Evolutionary conservation across 371 early-diverging fungal genomes (phyloP).

Genomic region (Apophysomyces ossiformis): DNA sequence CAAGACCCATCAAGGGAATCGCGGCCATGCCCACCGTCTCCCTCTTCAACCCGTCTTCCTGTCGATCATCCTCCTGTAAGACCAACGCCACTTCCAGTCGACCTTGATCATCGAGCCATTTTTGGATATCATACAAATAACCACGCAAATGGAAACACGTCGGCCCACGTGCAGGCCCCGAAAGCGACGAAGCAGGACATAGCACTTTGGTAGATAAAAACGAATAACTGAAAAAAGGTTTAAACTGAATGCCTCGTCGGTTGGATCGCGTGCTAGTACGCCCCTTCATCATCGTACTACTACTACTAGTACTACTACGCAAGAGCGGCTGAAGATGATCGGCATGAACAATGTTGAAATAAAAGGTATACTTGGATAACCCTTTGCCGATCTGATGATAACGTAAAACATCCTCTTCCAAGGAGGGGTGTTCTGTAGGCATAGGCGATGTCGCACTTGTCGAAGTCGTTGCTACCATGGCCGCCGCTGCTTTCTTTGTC

Average conservation of each 20-base stretch:
- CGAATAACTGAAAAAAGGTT: conserved; percentile 38
- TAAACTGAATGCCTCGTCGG: conserved; percentile 26
- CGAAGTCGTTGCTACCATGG: conserved; percentile 15
- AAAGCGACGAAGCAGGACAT: conserved; percentile 42
- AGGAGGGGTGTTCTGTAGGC: too few species aligned
- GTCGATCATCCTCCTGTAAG: conserved; percentile 24
- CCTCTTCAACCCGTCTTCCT: conserved; percentile 22
- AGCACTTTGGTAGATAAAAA: conserved; percentile 36
- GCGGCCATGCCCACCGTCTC: conserved; percentile 34
- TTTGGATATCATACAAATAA: conserved; percentile 42
- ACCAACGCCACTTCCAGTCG: conserved; percentile 26
- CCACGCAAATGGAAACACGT: conserved; percentile 45
- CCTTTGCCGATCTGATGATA: conserved; percentile 55
- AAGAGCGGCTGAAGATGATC: conserved; percentile 33
- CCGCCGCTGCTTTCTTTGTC: conserved; percentile 1
- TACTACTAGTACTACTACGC: conserved; percentile 5
- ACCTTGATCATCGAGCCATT: conserved; percentile 38
- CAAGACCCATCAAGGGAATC: conserved; percentile 32
- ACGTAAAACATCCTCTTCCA: conserved; percentile 15
- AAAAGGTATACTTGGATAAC: conserved; percentile 38
- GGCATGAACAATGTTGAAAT: conserved; percentile 42
- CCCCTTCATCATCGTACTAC: too few species aligned
- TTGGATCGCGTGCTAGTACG: conserved; percentile 7
- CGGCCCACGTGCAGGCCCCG: conserved; percentile 10
- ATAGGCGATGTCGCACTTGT: neutral